These are phyloP conservation scores for Decorospora gaudefroyi DNA, from an alignment of 2,329 filamentous ascomycete genomes.

Conservation along the genomic window DNA sequence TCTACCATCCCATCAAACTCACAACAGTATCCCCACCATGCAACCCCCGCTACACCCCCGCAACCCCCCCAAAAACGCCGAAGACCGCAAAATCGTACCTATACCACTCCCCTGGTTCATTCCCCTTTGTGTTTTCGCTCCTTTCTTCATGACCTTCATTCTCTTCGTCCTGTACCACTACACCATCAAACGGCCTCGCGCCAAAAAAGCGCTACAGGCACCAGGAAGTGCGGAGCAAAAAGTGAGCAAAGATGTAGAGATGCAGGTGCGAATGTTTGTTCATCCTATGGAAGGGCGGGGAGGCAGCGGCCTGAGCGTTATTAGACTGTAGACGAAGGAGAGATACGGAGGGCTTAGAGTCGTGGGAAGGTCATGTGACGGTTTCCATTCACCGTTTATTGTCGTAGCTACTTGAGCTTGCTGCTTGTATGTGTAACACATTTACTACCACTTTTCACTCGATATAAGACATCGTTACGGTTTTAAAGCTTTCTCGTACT, in stretches of 20 bases:
- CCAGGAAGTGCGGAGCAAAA: neutral
- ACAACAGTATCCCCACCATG: neutral
- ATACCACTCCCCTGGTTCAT: constrained; percentile 15
- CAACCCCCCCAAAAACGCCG: neutral
- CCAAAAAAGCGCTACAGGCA: neutral
- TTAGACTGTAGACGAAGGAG: neutral
- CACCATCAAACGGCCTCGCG: neutral
- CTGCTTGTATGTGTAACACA: too few relatives aligned
- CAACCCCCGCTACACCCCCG: neutral
- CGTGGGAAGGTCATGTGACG: too few relatives aligned
- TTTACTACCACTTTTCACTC: too few relatives aligned
- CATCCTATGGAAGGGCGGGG: too few relatives aligned
- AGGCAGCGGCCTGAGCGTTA: neutral
- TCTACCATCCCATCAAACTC: neutral
- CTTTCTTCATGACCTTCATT: constrained; percentile 9
- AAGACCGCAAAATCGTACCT: constrained; percentile 6
- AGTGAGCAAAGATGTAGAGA: constrained; percentile 6
- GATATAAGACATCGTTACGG: too few relatives aligned
- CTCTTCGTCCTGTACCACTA: constrained; percentile 4
- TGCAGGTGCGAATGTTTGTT: constrained; percentile 9
- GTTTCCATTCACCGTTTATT: too few relatives aligned
- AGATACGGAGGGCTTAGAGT: neutral
- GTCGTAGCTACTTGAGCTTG: too few relatives aligned
- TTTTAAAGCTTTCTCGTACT: too few relatives aligned
- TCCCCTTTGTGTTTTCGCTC: constrained; percentile 14